Percentiles rank a stretch among this genome's conserved stretches.
These are phyloP conservation scores for Acacia melanoxylon DNA, from an alignment of 306 rosid genomes.

Conservation along the genomic window DNA sequence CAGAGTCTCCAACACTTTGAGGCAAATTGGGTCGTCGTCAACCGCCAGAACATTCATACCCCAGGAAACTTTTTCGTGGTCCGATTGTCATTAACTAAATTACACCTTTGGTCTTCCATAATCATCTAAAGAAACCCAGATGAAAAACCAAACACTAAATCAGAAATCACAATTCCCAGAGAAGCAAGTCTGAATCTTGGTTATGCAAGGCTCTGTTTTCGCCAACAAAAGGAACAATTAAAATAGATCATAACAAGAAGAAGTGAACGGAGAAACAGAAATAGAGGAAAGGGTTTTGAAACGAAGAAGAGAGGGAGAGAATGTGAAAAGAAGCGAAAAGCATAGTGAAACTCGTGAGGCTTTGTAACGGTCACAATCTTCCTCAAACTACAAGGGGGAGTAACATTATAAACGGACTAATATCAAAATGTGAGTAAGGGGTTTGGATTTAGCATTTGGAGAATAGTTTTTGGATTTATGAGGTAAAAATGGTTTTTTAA, in stretches of 20 bases:
- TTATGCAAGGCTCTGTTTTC: constrained; percentile 18
- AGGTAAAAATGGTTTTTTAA: too few relatives aligned
- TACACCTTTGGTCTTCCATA: constrained; percentile 50
- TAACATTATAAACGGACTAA: too few relatives aligned
- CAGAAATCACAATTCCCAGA: constrained; percentile 31
- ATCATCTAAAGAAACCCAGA: constrained; percentile 48
- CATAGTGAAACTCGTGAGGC: too few relatives aligned
- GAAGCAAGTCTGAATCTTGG: constrained; percentile 36
- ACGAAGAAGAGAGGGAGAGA: constrained; percentile 15
- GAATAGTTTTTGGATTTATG: too few relatives aligned
- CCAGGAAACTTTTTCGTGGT: constrained; percentile 58
- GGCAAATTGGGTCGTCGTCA: constrained; percentile 72
- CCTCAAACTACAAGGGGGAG: too few relatives aligned
- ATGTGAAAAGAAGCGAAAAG: constrained; percentile 31
- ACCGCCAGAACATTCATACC: constrained; percentile 93
- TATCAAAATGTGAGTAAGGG: too few relatives aligned
- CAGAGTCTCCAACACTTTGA: constrained; percentile 55
- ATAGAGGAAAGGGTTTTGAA: constrained; percentile 13
- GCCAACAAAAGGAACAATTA: not conserved
- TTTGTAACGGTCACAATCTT: too few relatives aligned
- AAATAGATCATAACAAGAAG: constrained; percentile 3
- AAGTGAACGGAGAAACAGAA: not conserved
- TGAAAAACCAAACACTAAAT: too few relatives aligned
- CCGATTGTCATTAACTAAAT: too few relatives aligned
- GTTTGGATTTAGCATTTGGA: too few relatives aligned